Evolutionary conservation across 23 red algal genomes (phyloP), one percentile per base, ranked within the genome.

Genomic region (Rhodosorus marinus): DNA sequence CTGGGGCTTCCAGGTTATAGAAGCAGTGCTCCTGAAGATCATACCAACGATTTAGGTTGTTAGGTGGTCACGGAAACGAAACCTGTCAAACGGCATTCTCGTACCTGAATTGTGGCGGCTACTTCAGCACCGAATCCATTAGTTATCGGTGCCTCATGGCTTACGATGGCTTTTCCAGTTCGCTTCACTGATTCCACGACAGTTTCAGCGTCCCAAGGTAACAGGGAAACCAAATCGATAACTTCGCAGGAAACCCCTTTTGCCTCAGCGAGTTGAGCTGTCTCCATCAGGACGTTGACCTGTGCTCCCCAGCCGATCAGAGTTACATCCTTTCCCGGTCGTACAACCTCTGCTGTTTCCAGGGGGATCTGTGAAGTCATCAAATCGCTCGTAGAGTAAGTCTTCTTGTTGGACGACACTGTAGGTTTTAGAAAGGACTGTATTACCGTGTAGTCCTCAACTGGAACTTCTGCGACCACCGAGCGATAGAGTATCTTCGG

Each of bases 401-500:
- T 7, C 33, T 15, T 6, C 33, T 7, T 15, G 35, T 5, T 7
- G 33, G 35, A 31, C 35, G n/a, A 54, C 51, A 34, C 5, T 31
- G n/a, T n/a, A n/a, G n/a, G n/a, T n/a, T n/a, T n/a, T n/a, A n/a
- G n/a, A n/a, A n/a, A n/a, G n/a, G n/a, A n/a, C n/a, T n/a, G n/a
- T n/a, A n/a, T n/a, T n/a, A n/a, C n/a, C n/a, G n/a, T n/a, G 24
- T 66, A 73, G 9, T 60, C 55, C 23, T 48, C 55, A 20, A 67
- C 23, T 11, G 64, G 66, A 29, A 76, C 69, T 34, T 66, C 26
- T 9, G 66, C 69, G 25, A 54, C 29, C 14, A 31, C 33, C 11
- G 56, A 30, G 11, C 77, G 48, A 64, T 83, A 83, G 2, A 83
- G 55, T 26, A 34, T 55, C 40, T 83, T 83, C 11, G 64, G 77